These are phyloP conservation scores for Hysterium pulicare DNA, from an alignment of 2,329 filamentous ascomycete genomes.

Conservation along the genomic window DNA sequence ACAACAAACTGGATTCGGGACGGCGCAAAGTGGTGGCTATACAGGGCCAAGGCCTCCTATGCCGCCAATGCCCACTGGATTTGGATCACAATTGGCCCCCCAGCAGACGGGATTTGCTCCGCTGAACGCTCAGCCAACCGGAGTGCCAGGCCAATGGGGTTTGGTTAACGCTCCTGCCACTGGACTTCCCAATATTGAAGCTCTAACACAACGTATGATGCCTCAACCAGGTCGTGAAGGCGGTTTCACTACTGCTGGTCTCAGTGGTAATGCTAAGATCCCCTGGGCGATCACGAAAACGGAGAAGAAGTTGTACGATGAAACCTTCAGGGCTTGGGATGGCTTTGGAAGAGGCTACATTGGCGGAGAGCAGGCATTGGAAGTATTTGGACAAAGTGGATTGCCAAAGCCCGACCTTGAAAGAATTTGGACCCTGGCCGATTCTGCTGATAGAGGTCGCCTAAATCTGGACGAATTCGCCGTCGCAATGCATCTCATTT, in stretches of 20 bases:
- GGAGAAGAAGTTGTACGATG: constrained; percentile 94
- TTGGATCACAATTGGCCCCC: constrained; percentile 51
- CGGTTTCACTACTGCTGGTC: constrained; percentile 79
- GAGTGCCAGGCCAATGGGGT: constrained; percentile 93
- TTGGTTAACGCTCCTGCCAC: constrained; percentile 89
- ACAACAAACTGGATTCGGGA: constrained; percentile 54
- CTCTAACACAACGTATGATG: constrained; percentile 92
- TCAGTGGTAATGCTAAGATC: constrained; percentile 91
- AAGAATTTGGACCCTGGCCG: constrained; percentile 89
- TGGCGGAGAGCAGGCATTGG: constrained; percentile 85
- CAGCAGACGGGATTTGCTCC: constrained; percentile 61
- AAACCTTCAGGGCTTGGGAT: constrained; percentile 95
- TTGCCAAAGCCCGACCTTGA: constrained; percentile 87
- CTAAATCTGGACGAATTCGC: constrained; percentile 96
- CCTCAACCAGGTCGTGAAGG: constrained; percentile 88
- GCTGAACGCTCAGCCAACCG: constrained; percentile 91
- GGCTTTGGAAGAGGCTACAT: constrained; percentile 91
- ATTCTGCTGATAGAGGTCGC: constrained; percentile 89
- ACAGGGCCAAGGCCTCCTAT: constrained; percentile 75
- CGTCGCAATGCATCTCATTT: constrained; percentile 98
- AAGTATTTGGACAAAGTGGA: constrained; percentile 95
- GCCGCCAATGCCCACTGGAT: constrained; percentile 68
- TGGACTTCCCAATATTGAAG: constrained; percentile 90
- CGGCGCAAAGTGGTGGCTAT: constrained; percentile 75
- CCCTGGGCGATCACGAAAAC: constrained; percentile 99